Base-by-base conservation (phyloP, 495 filamentous ascomycete species). In the Penicillium parvum region DNA sequence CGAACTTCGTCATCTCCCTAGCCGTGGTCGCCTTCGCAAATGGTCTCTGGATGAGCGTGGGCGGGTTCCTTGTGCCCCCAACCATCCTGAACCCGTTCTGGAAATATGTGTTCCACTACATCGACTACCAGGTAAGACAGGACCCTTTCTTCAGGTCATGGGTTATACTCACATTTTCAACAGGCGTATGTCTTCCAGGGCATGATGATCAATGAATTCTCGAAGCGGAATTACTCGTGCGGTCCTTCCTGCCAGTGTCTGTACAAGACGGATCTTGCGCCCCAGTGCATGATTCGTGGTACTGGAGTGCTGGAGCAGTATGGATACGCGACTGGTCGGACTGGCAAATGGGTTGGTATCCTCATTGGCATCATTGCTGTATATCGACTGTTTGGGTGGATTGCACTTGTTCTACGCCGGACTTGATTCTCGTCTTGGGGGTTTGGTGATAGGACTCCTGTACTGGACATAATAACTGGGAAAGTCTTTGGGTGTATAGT, bases 141-240 rank as follows among this genome's bases (percentile, higher is more conserved):
- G 21, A 3, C 11, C 15, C 17, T 15, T 1, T 36, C 14, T n/a
- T 29, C 12, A 37, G 17, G 4, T 9, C 2, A 12, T 44, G 3
- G 32, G 21, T 32, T 6, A 9, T 18, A 11, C 25, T 43, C 26
- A 35, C 30, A 1, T 21, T 3, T 33, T 6, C 12, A 26, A 8
- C 30, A 71, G 65, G 72, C 77, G 14, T 91, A 88, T 50, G 86
- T 90, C 21, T 91, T 92, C 71, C 83, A 88, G 48, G 87, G 86
- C 12, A 90, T 92, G 87, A 88, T 92, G 85, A 77, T 90, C 15
- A 91, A 90, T 56, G 85, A 92, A 63, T 90, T 92, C 55, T 63
- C 59, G 0, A 26, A 78, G 10, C 62, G 85, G 1, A 73, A 49
- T 7, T 92, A 85, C 55, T 57, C 56, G 14, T 91, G 86, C 48